Conservation (phyloP, 2,329 filamentous ascomycete species). For the Pseudopyricularia javanii region DNA sequence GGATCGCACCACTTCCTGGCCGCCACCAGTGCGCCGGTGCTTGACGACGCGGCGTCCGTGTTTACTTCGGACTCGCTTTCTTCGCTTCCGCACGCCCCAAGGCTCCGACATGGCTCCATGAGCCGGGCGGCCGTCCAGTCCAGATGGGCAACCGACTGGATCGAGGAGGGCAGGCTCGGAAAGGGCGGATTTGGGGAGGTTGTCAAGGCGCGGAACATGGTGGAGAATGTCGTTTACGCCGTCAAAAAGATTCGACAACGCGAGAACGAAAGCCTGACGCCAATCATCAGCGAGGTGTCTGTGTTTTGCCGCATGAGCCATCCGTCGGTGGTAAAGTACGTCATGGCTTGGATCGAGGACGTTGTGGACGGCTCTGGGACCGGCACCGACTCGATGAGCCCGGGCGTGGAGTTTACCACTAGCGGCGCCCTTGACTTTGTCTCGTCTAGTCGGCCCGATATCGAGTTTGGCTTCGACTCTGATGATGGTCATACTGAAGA, state of each 20-base stretch:
- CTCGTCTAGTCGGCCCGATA: slow-evolving; percentile 66
- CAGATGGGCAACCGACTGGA: slow-evolving; percentile 1
- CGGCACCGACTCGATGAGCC: slow-evolving; percentile 24
- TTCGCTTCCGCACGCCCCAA: slow-evolving; percentile 29
- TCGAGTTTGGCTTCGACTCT: slow-evolving; percentile 60
- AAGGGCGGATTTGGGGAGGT: slow-evolving; percentile 95
- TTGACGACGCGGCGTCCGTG: slow-evolving; percentile 28
- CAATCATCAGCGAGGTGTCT: slow-evolving; percentile 76
- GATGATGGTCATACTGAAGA: slow-evolving; percentile 20
- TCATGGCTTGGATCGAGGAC: slow-evolving; percentile 88
- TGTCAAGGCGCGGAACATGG: slow-evolving; percentile 85
- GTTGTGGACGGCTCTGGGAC: slow-evolving; percentile 39
- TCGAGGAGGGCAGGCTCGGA: slow-evolving; percentile 77
- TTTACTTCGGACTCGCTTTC: slow-evolving; percentile 27
- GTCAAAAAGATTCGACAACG: slow-evolving; percentile 92
- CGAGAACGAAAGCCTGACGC: slow-evolving; percentile 65
- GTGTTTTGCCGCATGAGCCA: slow-evolving; percentile 88
- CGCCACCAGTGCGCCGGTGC: slow-evolving; percentile 44
- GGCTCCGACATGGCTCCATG: slow-evolving; percentile 50
- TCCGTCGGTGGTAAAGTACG: slow-evolving; percentile 77
- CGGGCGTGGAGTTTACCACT: slow-evolving; percentile 47
- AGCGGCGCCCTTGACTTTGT: slow-evolving; percentile 87
- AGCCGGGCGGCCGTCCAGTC: slow-evolving; percentile 18
- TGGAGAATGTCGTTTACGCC: slow-evolving; percentile 87
- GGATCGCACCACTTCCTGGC: slow-evolving; percentile 54